Evolutionary conservation across 2,329 filamentous ascomycete species (phyloP), one percentile per base, ranked within the genome.

Genomic region (Xylariaceae sp.): DNA sequence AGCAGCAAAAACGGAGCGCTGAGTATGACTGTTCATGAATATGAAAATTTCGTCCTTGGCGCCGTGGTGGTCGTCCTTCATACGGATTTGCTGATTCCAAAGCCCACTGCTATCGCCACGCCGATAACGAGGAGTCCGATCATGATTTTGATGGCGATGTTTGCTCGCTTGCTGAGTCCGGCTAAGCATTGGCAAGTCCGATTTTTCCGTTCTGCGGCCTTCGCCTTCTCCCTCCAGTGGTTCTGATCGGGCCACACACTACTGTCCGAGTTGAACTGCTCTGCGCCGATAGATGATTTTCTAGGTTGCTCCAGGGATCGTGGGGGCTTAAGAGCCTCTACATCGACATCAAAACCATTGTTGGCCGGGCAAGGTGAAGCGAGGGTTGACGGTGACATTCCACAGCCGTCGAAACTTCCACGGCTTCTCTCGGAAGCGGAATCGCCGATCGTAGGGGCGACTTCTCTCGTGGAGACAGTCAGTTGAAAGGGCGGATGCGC

Each of bases 1-100:
- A 34, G 23, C 48, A 35, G 11, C 3, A 9, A 34, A 34, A 7
- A 49, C 3, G 37, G 11, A 9, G 35, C 18, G 13, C n/a, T 15
- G n/a, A 13, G 48, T 42, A 42, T 42, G 37, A 42, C 37, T 42
- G 37, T 42, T 42, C 37, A 13, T 42, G 37, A 42, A 42, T 10
- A 42, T 42, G 11, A 42, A 42, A 42, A 7, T 3, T 9, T 42
- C 37, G 37, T 42, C 11, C 11, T 42, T 42, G 23, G 23, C 37
- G 9, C 37, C 37, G 8, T 42, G 37, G 54, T 64, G 53, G 53
- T 70, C 63, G 34, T 67, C 52, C 30, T 55, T 83, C 83, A 86
- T 64, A 86, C 82, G 13, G 82, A 78, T 71, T 83, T 86, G 76
- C 82, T 85, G 65, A 87, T 76, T 53, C 84, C 84, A 51, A 87